These are phyloP conservation scores for Arthroderma uncinatum DNA, from an alignment of 2,329 filamentous ascomycete species.

Conservation along the genomic window DNA sequence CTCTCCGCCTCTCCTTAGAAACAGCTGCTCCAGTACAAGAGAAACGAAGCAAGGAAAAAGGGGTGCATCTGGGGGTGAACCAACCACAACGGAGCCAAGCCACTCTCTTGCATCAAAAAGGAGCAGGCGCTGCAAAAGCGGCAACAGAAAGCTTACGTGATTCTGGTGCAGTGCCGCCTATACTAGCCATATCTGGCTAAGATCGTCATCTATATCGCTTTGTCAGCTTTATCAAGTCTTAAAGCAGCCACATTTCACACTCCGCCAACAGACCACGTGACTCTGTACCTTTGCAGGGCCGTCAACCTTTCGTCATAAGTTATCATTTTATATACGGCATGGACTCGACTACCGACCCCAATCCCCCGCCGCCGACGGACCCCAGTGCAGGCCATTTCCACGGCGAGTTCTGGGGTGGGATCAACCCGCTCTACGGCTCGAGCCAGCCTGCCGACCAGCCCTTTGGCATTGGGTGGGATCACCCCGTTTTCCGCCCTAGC, in stretches of 20 bases:
- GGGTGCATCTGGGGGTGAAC: too few species aligned
- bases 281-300: background rate
- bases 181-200: slow-evolving; percentile 4
- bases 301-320: background rate
- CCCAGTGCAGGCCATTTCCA: slow-evolving; percentile 19
- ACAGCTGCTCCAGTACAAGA: background rate
- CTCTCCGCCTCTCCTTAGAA: background rate
- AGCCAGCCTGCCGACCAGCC: slow-evolving; percentile 21
- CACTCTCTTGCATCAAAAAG: background rate
- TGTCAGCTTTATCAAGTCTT: background rate
- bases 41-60: too few species aligned
- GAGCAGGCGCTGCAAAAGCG: slow-evolving; percentile 5
- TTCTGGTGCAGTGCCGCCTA: background rate
- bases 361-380: slow-evolving; percentile 22
- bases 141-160: slow-evolving; percentile 4
- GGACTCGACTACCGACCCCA: slow-evolving; percentile 23
- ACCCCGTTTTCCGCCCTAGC: slow-evolving; percentile 24
- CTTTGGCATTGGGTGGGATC: slow-evolving; percentile 29
- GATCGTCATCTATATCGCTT: background rate
- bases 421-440: slow-evolving; percentile 25
- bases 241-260: background rate
- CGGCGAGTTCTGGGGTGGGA: slow-evolving; percentile 29
- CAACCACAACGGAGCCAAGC: too few species aligned
- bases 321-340: slow-evolving; percentile 16
- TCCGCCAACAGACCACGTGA: slow-evolving; percentile 1